Evolutionary conservation across 2,329 filamentous ascomycete genomes (phyloP), one percentile per base, ranked within the genome.

Genomic region (Chaetomiaceae sp.): DNA sequence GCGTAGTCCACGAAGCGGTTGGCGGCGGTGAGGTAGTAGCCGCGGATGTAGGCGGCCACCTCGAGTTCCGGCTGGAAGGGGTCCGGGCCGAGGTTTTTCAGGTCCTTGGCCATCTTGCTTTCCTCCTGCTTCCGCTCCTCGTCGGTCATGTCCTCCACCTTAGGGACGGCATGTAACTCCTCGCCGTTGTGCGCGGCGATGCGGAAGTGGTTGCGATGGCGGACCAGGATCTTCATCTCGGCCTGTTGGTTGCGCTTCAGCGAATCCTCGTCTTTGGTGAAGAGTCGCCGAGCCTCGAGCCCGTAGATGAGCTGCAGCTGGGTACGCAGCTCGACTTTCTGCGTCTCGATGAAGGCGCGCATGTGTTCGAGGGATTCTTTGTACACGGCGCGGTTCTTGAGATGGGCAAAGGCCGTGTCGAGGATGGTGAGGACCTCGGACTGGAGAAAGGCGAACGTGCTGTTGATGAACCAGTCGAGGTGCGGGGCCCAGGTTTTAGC

Each of bases 1-100:
- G 75, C 70, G 2, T 69, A 66, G 51, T 90, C 86, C 0, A 82
- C 74, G 60, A 89, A 86, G 1, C 86, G 78, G 30, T 75, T 70
- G 0, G 81, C 78, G 0, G 87, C 85, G 4, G 85, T 78, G 42
- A 80, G 75, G 63, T 90, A 90, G 65, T 90, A 90, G 0, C 79
- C 85, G 0, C 84, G 73, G 40, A 88, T 76, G 4, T 82, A 81
- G 0, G 82, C 75, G 0, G 86, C 78, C 0, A 86, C 79, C 8
- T 77, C 72, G 0, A 90, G 67, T 62, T 89, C 86, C 0, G 70
- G 67, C 1, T 73, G 64, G 59, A 81, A 89, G 0, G 74, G 72
- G 60, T 90, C 86, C 0, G 71, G 65, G 0, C 76, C 76, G 10
- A 89, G 70, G 23, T 75, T 77, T 11, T 65, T 60, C 6, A 73